Evolutionary conservation across 75 land plant species (phyloP), one percentile per base, ranked within the genome.

Genomic region (Selaginella tamariscina): DNA sequence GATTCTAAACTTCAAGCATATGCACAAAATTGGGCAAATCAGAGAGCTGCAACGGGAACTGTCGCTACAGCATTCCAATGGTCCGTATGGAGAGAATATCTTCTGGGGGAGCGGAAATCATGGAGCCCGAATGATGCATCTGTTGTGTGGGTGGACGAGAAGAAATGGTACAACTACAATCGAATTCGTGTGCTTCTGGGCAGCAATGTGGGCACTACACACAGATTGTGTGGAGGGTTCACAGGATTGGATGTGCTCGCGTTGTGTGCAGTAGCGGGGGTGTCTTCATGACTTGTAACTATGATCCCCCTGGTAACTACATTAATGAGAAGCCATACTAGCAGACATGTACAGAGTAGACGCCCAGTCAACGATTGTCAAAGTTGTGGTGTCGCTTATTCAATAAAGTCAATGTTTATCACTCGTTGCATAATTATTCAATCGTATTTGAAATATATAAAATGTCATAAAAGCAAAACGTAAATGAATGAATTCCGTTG

Each of bases 401-500:
- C n/a, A n/a, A n/a, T n/a, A n/a, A n/a, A n/a, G n/a, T n/a, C n/a
- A n/a, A n/a, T n/a, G n/a, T n/a, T n/a, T n/a, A n/a, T n/a, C n/a
- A n/a, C n/a, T n/a, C n/a, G n/a, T n/a, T n/a, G n/a, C n/a, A n/a
- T n/a, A n/a, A n/a, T n/a, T n/a, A n/a, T n/a, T n/a, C n/a, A n/a
- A n/a, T n/a, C n/a, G n/a, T n/a, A n/a, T n/a, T n/a, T n/a, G n/a
- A n/a, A n/a, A n/a, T n/a, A n/a, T n/a, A n/a, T n/a, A n/a, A n/a
- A n/a, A n/a, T n/a, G n/a, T n/a, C n/a, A n/a, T n/a, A n/a, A n/a
- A n/a, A n/a, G n/a, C n/a, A n/a, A n/a, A n/a, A n/a, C n/a, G n/a
- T n/a, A n/a, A n/a, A n/a, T n/a, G n/a, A n/a, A n/a, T n/a, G n/a
- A 68, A 66, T 85, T 82, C 88, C 88, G 85, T 85, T 85, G 88